Evolutionary conservation across 2,329 filamentous ascomycete species (phyloP), one percentile per base, ranked within the genome.

Genomic region (Penicillium sumatraense): DNA sequence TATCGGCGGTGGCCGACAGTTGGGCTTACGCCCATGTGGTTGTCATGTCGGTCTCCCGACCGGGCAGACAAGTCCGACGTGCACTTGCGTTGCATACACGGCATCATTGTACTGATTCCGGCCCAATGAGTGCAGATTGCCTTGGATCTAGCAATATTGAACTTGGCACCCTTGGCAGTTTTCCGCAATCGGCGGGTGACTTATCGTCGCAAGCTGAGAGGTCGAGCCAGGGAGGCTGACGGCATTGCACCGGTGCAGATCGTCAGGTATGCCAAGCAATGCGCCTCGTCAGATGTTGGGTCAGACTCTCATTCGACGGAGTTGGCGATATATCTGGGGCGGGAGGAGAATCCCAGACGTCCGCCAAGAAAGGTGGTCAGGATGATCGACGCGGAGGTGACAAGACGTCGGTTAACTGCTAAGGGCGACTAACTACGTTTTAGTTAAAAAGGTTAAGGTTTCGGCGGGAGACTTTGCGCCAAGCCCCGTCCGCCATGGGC

Each of bases 111-210:
- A 11, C 38, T 40, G 31, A 41, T 29, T 48, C 42, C 45, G 46
- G 29, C 40, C 48, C 42, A 24, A 51, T 51, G 42, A 46, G 24
- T 26, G 35, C 29, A 31, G 24, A 38, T 42, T 48, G 41, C 26
- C 27, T 24, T 51, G 42, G 42, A 31, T 31, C 42, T 20, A 20
- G 10, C 13, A 29, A 20, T 38, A 49, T 53, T 56, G 38, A 16
- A 27, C 54, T 57, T 57, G 54, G 54, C 50, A 26, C n/a, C 1
- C 54, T 57, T 57, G 54, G 51, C 49, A 7, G 23, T n/a, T 16
- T 18, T 53, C 50, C 50, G 35, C 18, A 50, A 57, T 49, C 50
- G 21, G 38, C 38, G 20, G 45, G 20, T 48, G 45, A 42, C 26
- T 56, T 49, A 51, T 56, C 40, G 42, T 31, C 7, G 36, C 42